A percentile compares a stretch with the other conserved stretches of the same genome.
Evolutionary conservation across 2,329 filamentous ascomycete genomes (phyloP).

Genomic region (Fusarium sp.): DNA sequence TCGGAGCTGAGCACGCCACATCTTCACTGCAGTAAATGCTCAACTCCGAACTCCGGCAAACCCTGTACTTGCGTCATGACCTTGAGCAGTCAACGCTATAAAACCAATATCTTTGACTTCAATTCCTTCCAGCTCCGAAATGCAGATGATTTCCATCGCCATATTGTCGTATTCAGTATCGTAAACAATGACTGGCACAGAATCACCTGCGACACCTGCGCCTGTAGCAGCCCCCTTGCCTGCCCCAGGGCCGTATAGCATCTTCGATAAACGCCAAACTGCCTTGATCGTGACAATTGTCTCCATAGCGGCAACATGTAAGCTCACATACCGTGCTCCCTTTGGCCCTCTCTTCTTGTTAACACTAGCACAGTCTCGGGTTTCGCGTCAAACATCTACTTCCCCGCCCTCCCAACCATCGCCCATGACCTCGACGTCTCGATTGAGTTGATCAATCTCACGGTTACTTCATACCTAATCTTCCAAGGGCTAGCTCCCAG

Average conservation of each 20-base stretch:
- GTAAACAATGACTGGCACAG: not conserved
- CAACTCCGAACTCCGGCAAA: not conserved
- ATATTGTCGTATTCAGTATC: accelerated
- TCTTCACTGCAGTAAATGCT: accelerated
- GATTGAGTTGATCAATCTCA: constrained; percentile 55
- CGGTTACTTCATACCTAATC: constrained; percentile 61
- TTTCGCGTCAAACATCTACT: constrained; percentile 61
- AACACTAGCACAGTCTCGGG: constrained; percentile 48
- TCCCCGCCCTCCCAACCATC: constrained; percentile 60
- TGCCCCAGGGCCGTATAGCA: constrained; percentile 54
- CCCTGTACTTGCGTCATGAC: too few species aligned
- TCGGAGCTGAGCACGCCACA: not conserved
- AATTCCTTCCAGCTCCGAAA: accelerated
- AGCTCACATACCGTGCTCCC: not conserved
- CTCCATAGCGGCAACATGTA: constrained; percentile 64
- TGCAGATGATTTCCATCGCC: accelerated
- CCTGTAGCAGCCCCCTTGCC: not conserved
- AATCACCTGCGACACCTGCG: not conserved
- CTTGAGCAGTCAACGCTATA: accelerated
- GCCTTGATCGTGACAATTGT: constrained; percentile 59
- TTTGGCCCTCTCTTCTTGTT: not conserved
- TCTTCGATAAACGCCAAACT: constrained; percentile 63
- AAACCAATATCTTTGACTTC: accelerated
- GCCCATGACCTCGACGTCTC: constrained; percentile 57
- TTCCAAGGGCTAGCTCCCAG: constrained; percentile 67